Conservation (phyloP, 176 grass and related monocot species). For the Musa beccarii region DNA sequence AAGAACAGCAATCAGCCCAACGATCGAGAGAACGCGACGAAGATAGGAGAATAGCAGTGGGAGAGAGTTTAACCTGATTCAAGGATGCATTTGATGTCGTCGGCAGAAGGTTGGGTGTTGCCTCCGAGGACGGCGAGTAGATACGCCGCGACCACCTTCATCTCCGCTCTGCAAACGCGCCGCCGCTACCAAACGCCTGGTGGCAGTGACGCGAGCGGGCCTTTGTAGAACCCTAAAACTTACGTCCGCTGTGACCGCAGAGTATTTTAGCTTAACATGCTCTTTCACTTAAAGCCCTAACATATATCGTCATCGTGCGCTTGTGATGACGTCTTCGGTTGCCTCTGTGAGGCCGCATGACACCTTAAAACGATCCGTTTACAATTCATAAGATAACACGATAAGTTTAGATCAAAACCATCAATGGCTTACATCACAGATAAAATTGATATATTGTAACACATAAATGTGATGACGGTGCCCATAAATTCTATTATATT, state of each 20-base stretch:
- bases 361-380: too few relatives aligned
- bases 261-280: not conserved
- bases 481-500: too few relatives aligned
- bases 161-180: not conserved
- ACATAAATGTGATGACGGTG: too few relatives aligned
- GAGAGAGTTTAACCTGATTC: not conserved
- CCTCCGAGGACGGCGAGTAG: constrained; percentile 5
- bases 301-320: too few relatives aligned
- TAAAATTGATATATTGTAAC: too few relatives aligned
- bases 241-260: not conserved
- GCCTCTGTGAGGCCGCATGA: too few relatives aligned
- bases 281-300: not conserved
- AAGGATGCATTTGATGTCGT: not conserved
- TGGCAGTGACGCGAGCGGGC: not conserved
- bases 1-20: not conserved
- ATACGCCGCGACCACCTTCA: constrained; percentile 3
- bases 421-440: too few relatives aligned
- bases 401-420: too few relatives aligned
- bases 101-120: not conserved
- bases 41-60: not conserved
- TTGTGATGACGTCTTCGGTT: too few relatives aligned
- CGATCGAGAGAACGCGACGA: not conserved
- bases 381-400: too few relatives aligned
- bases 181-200: not conserved
- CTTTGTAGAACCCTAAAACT: not conserved